phyloP scores from a whole-genome alignment of 176 grass and related monocot species.

The Oryza punctata region DNA sequence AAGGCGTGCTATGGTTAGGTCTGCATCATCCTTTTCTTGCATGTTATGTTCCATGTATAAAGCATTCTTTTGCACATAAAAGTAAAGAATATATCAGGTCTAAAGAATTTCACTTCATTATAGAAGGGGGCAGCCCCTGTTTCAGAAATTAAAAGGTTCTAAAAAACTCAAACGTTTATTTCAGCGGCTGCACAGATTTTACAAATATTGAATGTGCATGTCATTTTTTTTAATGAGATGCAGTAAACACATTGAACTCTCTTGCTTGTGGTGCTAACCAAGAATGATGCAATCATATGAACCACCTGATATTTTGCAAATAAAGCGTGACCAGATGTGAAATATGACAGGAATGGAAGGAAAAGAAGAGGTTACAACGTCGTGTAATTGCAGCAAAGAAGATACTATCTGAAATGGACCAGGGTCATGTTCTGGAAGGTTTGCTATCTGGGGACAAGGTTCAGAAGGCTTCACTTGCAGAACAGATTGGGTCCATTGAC shows the following conservation, averaged over 20 bases:
- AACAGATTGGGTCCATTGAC: slow-evolving; percentile 78
- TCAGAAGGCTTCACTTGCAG: slow-evolving; percentile 73
- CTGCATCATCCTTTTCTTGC: slow-evolving; percentile 50
- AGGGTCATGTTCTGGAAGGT: slow-evolving; percentile 81
- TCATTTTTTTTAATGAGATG: slow-evolving; percentile 20
- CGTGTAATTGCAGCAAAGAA: slow-evolving; percentile 73
- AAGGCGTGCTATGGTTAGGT: slow-evolving; percentile 92
- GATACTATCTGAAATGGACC: slow-evolving; percentile 72
- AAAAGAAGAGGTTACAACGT: slow-evolving; percentile 79
- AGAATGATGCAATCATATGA: slow-evolving; percentile 2
- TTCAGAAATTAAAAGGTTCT: background rate
- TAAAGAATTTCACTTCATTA: background rate
- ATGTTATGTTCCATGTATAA: slow-evolving; percentile 22
- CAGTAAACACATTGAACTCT: background rate
- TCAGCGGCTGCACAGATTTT: background rate
- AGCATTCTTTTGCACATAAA: slow-evolving; percentile 17
- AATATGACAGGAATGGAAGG: slow-evolving; percentile 81
- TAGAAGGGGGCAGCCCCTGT: background rate
- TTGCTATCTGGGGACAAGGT: slow-evolving; percentile 67
- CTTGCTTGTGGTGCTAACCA: slow-evolving; percentile 15
- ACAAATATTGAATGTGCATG: slow-evolving; percentile 10
- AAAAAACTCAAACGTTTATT: slow-evolving; percentile 15
- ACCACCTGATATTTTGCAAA: slow-evolving; percentile 15
- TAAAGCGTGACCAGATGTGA: slow-evolving; percentile 16
- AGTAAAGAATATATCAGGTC: background rate